Evolutionary conservation across 2,329 filamentous ascomycete species (phyloP).

Genomic region (Colletotrichum sp.): DNA sequence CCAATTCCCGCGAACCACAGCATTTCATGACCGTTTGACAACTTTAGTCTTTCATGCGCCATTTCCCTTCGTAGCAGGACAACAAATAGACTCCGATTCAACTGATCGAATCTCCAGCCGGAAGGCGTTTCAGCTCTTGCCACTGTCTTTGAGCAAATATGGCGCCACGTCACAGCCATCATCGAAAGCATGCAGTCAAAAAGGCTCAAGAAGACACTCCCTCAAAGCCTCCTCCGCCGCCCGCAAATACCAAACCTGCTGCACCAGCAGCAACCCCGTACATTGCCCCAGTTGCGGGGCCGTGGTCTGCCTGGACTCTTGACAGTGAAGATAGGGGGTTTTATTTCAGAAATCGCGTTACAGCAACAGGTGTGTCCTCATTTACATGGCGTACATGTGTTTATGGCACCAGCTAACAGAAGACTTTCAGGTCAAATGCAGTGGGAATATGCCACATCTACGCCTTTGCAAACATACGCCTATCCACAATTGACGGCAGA

Average conservation of each 20-base stretch:
- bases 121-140: neutral
- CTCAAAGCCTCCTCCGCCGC: neutral
- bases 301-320: neutral
- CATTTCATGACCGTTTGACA: too few relatives aligned
- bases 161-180: neutral
- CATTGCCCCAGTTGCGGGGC: neutral
- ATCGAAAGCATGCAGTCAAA: neutral
- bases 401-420: neutral
- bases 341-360: neutral
- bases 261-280: neutral
- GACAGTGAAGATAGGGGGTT: neutral
- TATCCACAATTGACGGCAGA: neutral
- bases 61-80: too few relatives aligned
- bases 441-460: neutral
- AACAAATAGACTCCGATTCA: too few relatives aligned
- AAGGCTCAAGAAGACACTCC: neutral
- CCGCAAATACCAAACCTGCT: fast-evolving
- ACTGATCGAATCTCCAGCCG: neutral
- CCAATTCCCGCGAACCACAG: fast-evolving
- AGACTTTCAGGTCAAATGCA: neutral
- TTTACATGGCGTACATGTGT: fast-evolving
- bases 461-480: neutral
- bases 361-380: neutral
- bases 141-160: neutral
- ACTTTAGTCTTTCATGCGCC: too few relatives aligned